These are phyloP conservation scores for Yamagishiella unicocca DNA, from an alignment of 139 green algal genomes.

Conservation along the genomic window DNA sequence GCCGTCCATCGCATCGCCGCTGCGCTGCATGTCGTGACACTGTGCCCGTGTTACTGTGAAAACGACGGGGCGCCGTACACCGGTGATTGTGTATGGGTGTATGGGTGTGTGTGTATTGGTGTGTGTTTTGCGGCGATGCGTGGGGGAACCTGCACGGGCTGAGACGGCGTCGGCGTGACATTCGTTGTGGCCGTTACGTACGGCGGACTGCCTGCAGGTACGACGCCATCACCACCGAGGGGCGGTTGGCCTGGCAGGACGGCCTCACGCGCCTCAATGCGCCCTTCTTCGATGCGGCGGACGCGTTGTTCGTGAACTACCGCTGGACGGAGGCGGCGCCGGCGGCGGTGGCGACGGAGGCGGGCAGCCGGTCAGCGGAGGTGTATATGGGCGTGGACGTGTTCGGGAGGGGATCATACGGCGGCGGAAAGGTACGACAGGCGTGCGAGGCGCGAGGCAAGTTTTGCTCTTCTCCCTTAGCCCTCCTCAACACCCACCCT, in stretches of 20 bases:
- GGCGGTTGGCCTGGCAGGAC: constrained; percentile 88
- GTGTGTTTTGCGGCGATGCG: too few relatives aligned
- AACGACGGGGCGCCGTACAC: too few relatives aligned
- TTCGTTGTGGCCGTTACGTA: too few relatives aligned
- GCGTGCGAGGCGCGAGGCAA: not conserved
- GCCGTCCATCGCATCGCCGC: too few relatives aligned
- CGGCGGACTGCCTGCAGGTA: too few relatives aligned
- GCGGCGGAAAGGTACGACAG: constrained; percentile 65
- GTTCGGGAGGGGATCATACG: constrained; percentile 78
- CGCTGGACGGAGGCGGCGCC: constrained; percentile 48
- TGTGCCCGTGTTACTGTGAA: too few relatives aligned
- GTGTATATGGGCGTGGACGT: constrained; percentile 90
- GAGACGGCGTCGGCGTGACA: too few relatives aligned
- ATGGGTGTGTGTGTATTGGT: too few relatives aligned
- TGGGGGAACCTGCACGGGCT: too few relatives aligned
- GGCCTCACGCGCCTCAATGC: constrained; percentile 74
- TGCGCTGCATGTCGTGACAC: too few relatives aligned
- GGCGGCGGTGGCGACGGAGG: constrained; percentile 41
- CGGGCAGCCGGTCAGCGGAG: constrained; percentile 60
- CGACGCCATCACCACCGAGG: constrained; percentile 85
- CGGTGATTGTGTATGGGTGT: too few relatives aligned
- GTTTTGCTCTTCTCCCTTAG: not conserved
- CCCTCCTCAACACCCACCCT: not conserved
- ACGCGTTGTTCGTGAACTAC: constrained; percentile 90
- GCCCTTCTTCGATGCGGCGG: constrained; percentile 79